Evolutionary conservation across 2,329 filamentous ascomycete species (phyloP), one percentile per base, ranked within the genome.

Genomic region (Karstenula rhodostoma): DNA sequence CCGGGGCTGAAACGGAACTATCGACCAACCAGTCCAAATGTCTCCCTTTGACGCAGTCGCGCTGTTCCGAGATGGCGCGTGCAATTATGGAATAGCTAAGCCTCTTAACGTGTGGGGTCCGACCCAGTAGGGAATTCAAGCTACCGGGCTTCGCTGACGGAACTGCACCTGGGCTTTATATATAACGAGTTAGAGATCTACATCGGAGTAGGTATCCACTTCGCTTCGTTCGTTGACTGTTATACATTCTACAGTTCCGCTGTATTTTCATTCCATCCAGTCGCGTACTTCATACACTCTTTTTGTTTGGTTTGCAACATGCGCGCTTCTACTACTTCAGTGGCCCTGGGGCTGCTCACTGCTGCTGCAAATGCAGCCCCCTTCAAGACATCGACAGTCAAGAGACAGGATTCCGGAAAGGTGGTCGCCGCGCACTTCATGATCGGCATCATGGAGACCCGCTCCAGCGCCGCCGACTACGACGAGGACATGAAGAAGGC

Each of bases 361-460:
- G 57, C 60, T 37, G 25, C 62, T 29, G 55, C 58, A 35, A 61
- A 54, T 55, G 67, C 67, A 25, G 61, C 65, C 40, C 66, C 67
- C 23, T 58, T 57, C 48, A 56, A 57, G 22, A 42, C 56, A 17
- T 44, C 59, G 12, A 33, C 61, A 23, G 33, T 55, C 22, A 56
- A 63, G 57, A 60, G 60, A 46, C 63, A 63, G 25, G 58, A 63
- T 62, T 40, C 33, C 5, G 53, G 47, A 7, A 57, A 63, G 43
- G 60, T 68, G 43, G 71, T 73, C 19, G 72, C 71, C 55, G 67
- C 67, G 7, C 71, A 73, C 59, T 72, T 71, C 57, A 73, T 73
- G 68, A 69, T 75, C 50, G 70, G 70, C 32, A 73, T 73, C 42
- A 63, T 71, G 12, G 52, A 58, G n/a, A 65, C 66, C 52, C 57